Percentiles rank a stretch among this genome's conserved stretches.
phyloP scores from a whole-genome alignment of 805 yeast genomes.

The Schwanniomyces yamadae region DNA sequence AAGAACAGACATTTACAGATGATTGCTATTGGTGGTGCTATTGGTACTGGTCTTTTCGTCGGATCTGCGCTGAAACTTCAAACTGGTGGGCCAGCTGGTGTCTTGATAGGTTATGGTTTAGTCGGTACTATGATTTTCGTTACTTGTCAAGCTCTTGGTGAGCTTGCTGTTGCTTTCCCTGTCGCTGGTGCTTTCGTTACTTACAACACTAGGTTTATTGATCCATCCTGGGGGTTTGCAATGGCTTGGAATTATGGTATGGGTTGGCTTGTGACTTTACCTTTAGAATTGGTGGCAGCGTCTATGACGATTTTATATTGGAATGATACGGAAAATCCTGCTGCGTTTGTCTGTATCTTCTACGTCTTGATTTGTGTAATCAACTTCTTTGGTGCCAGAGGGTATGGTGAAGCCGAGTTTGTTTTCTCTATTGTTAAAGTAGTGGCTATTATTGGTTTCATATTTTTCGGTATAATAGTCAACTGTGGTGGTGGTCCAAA shows the following conservation, averaged over 20 bases:
- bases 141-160: constrained; percentile 63
- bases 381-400: constrained; percentile 37
- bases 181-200: constrained; percentile 64
- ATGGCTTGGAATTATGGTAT: constrained; percentile 46
- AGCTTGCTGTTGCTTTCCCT: constrained; percentile 59
- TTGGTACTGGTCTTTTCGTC: constrained; percentile 68
- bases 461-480: constrained; percentile 34
- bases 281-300: constrained; percentile 39
- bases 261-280: constrained; percentile 39
- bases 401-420: constrained; percentile 39
- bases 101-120: constrained; percentile 55
- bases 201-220: constrained; percentile 58
- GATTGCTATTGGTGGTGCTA: constrained; percentile 67
- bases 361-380: constrained; percentile 28
- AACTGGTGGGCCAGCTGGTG: constrained; percentile 64
- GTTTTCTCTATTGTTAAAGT: constrained; percentile 29
- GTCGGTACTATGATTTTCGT: constrained; percentile 56
- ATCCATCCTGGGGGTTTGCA: constrained; percentile 64
- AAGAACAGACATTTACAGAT: constrained; percentile 62
- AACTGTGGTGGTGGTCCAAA: constrained; percentile 40
- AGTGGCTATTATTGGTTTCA: constrained; percentile 35
- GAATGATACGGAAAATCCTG: constrained; percentile 33
- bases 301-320: constrained; percentile 37
- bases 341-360: constrained; percentile 36
- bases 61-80: constrained; percentile 58